Percentiles rank a stretch among this genome's conserved stretches.
Conservation (phyloP, 169 alveolate genomes). For the Plasmodium gaboni region DNA sequence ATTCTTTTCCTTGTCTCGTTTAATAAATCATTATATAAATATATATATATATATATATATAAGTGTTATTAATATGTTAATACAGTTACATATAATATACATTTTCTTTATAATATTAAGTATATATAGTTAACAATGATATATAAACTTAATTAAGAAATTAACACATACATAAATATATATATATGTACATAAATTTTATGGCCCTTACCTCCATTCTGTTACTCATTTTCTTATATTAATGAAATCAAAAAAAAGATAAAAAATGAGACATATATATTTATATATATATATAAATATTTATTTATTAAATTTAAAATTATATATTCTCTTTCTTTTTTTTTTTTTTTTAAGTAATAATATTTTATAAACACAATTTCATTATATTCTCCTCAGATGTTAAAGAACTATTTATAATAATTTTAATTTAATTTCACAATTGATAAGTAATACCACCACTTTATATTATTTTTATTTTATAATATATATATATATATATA, state of each 20-base stretch:
- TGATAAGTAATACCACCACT: too few relatives aligned
- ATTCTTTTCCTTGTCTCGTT: not conserved
- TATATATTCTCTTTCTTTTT: not conserved
- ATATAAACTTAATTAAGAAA: too few relatives aligned
- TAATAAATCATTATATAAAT: not conserved
- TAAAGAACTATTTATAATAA: not conserved
- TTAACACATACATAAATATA: too few relatives aligned
- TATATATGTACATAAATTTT: too few relatives aligned
- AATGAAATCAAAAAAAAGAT: conserved; percentile 3
- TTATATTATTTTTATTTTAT: too few relatives aligned
- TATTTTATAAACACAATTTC: conserved; percentile 8
- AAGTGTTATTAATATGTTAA: too few relatives aligned
- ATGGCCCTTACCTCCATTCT: conserved; percentile 41
- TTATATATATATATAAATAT: not conserved
- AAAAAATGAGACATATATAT: not conserved
- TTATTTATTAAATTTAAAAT: not conserved
- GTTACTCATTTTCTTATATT: conserved; percentile 28
- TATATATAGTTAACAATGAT: too few relatives aligned
- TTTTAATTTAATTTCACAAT: too few relatives aligned
- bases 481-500: too few relatives aligned
- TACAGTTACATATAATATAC: too few relatives aligned
- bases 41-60: conserved; percentile 1
- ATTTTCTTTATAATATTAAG: too few relatives aligned
- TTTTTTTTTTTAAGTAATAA: not conserved
- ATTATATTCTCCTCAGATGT: conserved; percentile 9